Percentiles rank a stretch among this genome's conserved stretches.
Evolutionary conservation across 2,329 filamentous ascomycete genomes (phyloP).

Genomic region (Cyphellophora attinorum): DNA sequence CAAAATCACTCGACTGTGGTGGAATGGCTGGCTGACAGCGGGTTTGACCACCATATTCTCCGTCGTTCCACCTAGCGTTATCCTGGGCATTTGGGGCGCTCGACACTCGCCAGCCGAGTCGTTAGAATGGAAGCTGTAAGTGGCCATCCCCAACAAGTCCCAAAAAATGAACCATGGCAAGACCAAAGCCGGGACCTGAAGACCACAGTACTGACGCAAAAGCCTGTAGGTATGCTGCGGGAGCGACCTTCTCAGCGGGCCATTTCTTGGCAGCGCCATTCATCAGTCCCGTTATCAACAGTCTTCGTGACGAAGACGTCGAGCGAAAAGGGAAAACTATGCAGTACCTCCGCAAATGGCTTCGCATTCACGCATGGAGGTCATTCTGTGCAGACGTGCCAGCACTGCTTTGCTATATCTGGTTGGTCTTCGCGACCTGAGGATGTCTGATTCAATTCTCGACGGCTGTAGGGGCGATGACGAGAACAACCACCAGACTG

Average conservation of each 20-base stretch:
- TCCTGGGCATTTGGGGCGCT: slow-evolving; percentile 4
- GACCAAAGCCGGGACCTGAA: too few species aligned
- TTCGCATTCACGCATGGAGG: slow-evolving; percentile 8
- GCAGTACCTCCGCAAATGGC: slow-evolving; percentile 8
- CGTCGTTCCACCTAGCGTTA: slow-evolving; percentile 4
- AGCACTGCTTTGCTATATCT: slow-evolving; percentile 7
- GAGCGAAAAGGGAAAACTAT: slow-evolving; percentile 9
- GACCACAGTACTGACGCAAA: too few species aligned
- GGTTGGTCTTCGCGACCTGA: slow-evolving; percentile 4
- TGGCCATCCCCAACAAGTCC: too few species aligned
- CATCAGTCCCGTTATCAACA: slow-evolving; percentile 6
- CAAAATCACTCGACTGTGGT: slow-evolving; percentile 6
- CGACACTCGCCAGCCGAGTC: slow-evolving; percentile 4
- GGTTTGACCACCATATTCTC: slow-evolving; percentile 6
- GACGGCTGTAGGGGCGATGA: slow-evolving; percentile 39
- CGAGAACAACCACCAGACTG: slow-evolving; percentile 51
- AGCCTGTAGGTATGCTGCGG: too few species aligned
- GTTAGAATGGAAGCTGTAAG: slow-evolving; percentile 7
- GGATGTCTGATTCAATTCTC: slow-evolving; percentile 21
- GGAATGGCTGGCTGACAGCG: slow-evolving; percentile 5
- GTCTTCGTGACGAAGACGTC: slow-evolving; percentile 9
- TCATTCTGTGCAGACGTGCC: slow-evolving; percentile 7
- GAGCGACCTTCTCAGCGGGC: slow-evolving; percentile 4
- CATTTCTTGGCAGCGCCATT: slow-evolving; percentile 8
- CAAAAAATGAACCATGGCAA: too few species aligned